Evolutionary conservation across 1,139 yeast species (phyloP).

Genomic region (Sugiyamaella neomexicana): DNA sequence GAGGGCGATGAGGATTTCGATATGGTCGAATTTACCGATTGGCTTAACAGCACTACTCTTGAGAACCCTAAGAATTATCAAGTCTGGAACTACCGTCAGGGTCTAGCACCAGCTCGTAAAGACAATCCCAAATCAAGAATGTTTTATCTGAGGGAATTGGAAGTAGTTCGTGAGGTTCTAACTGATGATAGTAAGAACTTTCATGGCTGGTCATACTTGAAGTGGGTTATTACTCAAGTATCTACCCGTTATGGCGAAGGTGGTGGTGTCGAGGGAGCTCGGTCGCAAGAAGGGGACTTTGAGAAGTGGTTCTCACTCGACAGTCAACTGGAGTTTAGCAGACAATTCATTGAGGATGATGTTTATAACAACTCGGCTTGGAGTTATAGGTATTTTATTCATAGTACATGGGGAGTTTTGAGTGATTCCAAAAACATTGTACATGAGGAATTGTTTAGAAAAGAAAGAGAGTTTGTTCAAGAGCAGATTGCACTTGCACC

Average conservation of each 20-base stretch:
- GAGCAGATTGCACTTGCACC: conserved; percentile 59
- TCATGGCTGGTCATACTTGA: conserved; percentile 92
- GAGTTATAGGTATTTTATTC: conserved; percentile 75
- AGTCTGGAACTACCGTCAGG: conserved; percentile 89
- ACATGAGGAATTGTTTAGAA: conserved; percentile 33
- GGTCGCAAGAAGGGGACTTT: conserved; percentile 43
- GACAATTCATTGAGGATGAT: conserved; percentile 56
- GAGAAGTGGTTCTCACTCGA: conserved; percentile 28
- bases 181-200: conserved; percentile 84
- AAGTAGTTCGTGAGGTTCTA: conserved; percentile 64
- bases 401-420: conserved; percentile 15
- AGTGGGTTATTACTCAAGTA: conserved; percentile 51
- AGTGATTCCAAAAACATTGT: neutral
- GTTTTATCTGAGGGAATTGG: conserved; percentile 56
- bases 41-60: conserved; percentile 77
- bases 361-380: conserved; percentile 91
- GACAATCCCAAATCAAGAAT: conserved; percentile 14
- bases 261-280: neutral
- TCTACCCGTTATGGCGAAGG: conserved; percentile 4
- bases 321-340: conserved; percentile 56
- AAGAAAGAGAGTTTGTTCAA: conserved; percentile 51
- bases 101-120: conserved; percentile 24
- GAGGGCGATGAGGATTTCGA: conserved; percentile 37
- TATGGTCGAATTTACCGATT: conserved; percentile 45
- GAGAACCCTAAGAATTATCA: conserved; percentile 89